Evolutionary conservation across 108 stramenopile genomes (phyloP).

Genomic region (Aurantiochytrium sp.): DNA sequence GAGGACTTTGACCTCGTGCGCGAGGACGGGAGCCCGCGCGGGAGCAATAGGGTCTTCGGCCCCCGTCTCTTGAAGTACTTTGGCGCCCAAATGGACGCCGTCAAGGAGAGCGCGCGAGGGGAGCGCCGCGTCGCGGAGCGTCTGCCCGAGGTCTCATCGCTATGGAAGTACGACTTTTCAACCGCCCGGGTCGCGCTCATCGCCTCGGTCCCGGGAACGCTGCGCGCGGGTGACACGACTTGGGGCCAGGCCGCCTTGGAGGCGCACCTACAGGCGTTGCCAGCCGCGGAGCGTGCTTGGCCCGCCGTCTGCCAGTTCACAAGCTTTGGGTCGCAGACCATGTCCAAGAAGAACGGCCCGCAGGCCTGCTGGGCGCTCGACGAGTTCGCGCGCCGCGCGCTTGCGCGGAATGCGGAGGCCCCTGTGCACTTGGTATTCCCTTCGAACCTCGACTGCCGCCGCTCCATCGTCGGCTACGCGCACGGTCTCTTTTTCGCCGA

Average conservation of each 20-base stretch:
- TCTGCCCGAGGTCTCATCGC: neutral
- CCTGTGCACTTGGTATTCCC: neutral
- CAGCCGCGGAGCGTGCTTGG: neutral
- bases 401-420: neutral
- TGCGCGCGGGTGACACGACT: neutral
- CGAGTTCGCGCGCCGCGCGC: neutral
- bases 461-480: neutral
- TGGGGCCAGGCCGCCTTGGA: neutral
- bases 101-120: no score
- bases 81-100: neutral
- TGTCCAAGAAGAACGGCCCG: neutral
- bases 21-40: neutral
- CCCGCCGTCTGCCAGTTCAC: neutral
- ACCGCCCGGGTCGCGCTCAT: neutral
- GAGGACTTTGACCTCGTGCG: neutral
- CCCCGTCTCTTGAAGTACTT: neutral
- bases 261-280: neutral
- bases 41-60: neutral
- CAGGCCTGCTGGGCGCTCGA: neutral
- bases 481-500: neutral
- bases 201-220: neutral
- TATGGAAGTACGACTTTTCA: constrained; percentile 12
- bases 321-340: neutral
- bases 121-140: no score
- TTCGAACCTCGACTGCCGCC: neutral